These are phyloP conservation scores for Nepenthes gracilis DNA, from an alignment of 148 eudicot species.

Conservation along the genomic window DNA sequence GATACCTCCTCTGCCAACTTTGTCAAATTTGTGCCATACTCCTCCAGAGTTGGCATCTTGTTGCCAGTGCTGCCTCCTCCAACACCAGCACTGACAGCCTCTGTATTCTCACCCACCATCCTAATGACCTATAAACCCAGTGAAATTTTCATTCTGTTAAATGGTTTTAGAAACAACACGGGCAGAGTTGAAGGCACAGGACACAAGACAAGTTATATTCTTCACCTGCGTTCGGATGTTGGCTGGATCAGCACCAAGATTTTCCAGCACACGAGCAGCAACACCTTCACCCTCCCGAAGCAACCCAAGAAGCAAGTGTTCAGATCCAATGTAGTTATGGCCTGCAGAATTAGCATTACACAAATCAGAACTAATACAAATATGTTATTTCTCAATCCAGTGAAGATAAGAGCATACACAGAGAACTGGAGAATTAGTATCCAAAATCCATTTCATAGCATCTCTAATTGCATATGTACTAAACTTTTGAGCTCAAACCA, in stretches of 20 bases:
- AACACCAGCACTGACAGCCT: constrained; percentile 8
- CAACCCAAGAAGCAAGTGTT: constrained; percentile 83
- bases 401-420: background rate
- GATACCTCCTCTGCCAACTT: constrained; percentile 12
- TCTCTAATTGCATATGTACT: too few relatives aligned
- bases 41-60: background rate
- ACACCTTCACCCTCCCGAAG: constrained; percentile 38
- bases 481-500: too few relatives aligned
- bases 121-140: background rate
- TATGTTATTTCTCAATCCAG: background rate
- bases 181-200: background rate
- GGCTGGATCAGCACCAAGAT: background rate
- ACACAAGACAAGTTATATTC: background rate
- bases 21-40: constrained; percentile 15
- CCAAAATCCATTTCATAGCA: too few relatives aligned
- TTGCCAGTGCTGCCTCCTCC: constrained; percentile 34
- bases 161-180: background rate
- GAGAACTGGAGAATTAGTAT: too few relatives aligned
- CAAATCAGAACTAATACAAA: background rate
- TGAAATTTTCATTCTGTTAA: background rate
- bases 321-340: constrained; percentile 73
- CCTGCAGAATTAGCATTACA: constrained; percentile 15
- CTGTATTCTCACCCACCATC: background rate
- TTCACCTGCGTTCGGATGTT: background rate
- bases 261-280: background rate